Percentiles rank a stretch among this genome's conserved stretches.
phyloP scores from a whole-genome alignment of 2,329 filamentous ascomycete species.

The Knufia fluminis region DNA sequence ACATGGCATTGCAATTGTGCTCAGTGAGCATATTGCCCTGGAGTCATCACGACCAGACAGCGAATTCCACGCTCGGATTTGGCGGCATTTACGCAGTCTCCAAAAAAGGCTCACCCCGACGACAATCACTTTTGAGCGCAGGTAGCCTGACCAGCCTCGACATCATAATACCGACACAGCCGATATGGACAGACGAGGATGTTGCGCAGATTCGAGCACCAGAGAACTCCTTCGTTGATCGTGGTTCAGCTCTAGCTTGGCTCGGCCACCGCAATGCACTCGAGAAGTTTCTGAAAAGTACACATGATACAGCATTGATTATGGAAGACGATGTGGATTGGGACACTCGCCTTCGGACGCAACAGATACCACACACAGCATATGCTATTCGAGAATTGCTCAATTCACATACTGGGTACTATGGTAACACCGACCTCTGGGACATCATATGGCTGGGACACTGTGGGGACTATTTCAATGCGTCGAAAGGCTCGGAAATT shows the following conservation, averaged over 20 bases:
- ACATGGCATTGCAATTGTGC: not conserved
- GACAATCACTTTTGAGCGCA: conserved; percentile 25
- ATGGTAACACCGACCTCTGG: conserved; percentile 21
- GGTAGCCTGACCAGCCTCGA: conserved; percentile 28
- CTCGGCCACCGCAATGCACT: conserved; percentile 8
- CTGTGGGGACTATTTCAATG: conserved; percentile 15
- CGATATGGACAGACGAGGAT: conserved; percentile 23
- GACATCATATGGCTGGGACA: conserved; percentile 26
- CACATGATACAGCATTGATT: conserved; percentile 32
- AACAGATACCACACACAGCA: conserved; percentile 20
- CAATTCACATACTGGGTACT: not conserved
- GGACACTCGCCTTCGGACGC: conserved; percentile 32
- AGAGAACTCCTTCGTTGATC: conserved; percentile 6
- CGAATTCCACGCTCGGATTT: conserved; percentile 8
- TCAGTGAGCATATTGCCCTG: not conserved
- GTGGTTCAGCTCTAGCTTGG: conserved; percentile 13
- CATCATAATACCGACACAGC: conserved; percentile 29
- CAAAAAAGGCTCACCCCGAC: conserved; percentile 4
- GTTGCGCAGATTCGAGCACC: conserved; percentile 11
- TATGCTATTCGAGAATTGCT: conserved; percentile 9
- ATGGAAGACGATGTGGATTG: conserved; percentile 40
- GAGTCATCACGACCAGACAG: not conserved
- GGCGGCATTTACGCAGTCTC: conserved; percentile 8
- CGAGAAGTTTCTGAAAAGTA: conserved; percentile 28
- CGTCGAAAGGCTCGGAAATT: conserved; percentile 15